A percentile compares a stretch with the other conserved stretches of the same genome.
Evolutionary conservation across 75 land plant genomes (phyloP).

Genomic region (Pinus tabuliformis): DNA sequence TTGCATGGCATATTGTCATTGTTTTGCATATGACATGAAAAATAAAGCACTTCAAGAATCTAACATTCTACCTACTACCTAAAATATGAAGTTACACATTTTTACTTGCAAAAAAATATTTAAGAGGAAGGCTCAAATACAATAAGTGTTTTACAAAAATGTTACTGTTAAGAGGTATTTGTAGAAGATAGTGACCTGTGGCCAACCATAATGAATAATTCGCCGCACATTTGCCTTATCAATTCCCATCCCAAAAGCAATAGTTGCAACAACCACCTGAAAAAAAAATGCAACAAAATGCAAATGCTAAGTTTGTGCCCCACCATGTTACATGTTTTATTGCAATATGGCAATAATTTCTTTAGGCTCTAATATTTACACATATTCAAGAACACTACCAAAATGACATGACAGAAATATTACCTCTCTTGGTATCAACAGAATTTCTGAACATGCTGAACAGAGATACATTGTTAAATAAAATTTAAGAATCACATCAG

Average conservation of each 20-base stretch:
- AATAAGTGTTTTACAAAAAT: background rate
- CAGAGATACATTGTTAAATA: background rate
- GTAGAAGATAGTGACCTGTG: constrained; percentile 47
- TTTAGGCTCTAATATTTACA: too few species aligned
- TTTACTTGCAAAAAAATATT: background rate
- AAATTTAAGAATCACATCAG: background rate
- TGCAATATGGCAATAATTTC: background rate
- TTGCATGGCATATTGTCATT: too few species aligned
- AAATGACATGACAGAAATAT: background rate
- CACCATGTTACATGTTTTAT: background rate
- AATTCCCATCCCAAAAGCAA: constrained; percentile 95
- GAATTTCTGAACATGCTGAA: background rate
- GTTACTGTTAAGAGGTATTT: background rate
- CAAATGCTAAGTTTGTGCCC: background rate
- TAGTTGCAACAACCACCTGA: constrained; percentile 86
- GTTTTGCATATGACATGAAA: too few species aligned
- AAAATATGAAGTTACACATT: too few species aligned
- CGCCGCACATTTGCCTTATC: constrained; percentile 76
- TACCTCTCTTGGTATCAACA: background rate
- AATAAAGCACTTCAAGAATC: too few species aligned
- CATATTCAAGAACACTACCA: background rate
- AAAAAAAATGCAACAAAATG: background rate
- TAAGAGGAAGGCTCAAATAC: background rate
- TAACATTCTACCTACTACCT: too few species aligned
- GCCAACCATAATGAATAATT: constrained; percentile 93